Evolutionary conservation across 257 asterid species (phyloP).

Genomic region (Rauvolfia tetraphylla): DNA sequence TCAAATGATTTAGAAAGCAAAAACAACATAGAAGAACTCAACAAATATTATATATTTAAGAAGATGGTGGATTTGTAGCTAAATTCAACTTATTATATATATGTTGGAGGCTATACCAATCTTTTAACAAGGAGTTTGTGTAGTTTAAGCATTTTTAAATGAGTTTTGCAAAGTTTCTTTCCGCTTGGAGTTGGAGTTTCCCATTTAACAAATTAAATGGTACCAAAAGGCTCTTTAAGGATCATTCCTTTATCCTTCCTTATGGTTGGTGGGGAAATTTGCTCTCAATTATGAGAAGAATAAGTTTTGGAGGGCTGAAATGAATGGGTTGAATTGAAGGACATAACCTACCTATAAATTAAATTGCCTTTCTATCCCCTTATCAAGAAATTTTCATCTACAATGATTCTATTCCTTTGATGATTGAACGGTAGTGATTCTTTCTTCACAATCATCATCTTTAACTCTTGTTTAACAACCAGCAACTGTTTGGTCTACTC

Average conservation of each 20-base stretch:
- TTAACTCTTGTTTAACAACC: not conserved
- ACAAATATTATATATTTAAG: slow-evolving; percentile 10
- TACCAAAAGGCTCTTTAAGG: not conserved
- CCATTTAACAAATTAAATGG: slow-evolving; percentile 4
- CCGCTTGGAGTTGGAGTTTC: not conserved
- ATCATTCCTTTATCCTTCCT: slow-evolving; percentile 17
- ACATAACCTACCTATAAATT: slow-evolving; percentile 5
- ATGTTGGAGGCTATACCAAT: not conserved
- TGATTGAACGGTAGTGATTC: not conserved
- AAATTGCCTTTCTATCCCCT: not conserved
- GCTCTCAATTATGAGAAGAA: slow-evolving; percentile 22
- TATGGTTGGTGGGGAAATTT: slow-evolving; percentile 23
- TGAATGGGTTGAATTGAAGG: slow-evolving; percentile 1
- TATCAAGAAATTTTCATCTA: not conserved
- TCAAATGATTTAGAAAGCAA: slow-evolving; percentile 30
- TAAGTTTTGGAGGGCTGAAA: slow-evolving; percentile 3
- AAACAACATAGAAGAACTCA: slow-evolving; percentile 6
- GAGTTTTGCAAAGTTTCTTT: slow-evolving; percentile 13
- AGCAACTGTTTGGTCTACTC: too few relatives aligned
- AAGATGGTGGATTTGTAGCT: slow-evolving; percentile 25
- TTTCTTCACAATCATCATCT: not conserved
- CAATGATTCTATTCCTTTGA: slow-evolving; percentile 1
- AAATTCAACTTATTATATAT: slow-evolving; percentile 16
- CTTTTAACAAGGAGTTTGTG: not conserved
- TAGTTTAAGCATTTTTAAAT: slow-evolving; percentile 2